These are phyloP conservation scores for Jatropha multifida DNA, from an alignment of 441 rosid genomes.

Conservation along the genomic window DNA sequence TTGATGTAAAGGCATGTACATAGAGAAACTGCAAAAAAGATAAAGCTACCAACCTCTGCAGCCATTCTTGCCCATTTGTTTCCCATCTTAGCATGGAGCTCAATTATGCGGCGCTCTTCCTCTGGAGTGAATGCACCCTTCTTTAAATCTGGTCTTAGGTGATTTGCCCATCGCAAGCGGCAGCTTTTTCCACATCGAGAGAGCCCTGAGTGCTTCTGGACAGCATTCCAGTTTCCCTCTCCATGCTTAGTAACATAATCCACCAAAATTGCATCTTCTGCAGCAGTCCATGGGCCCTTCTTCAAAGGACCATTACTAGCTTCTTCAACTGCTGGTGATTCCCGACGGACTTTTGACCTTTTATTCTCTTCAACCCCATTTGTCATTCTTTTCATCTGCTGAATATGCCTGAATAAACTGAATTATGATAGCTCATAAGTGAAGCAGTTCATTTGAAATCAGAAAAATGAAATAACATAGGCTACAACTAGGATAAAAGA, in stretches of 20 bases:
- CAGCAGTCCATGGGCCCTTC: constrained; percentile 99
- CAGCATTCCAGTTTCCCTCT: constrained; percentile 99
- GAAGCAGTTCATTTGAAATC: not conserved
- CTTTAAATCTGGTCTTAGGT: constrained; percentile 93
- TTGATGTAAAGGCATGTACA: not conserved
- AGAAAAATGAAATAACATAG: not conserved
- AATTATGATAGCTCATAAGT: not conserved
- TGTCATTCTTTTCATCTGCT: constrained; percentile 59
- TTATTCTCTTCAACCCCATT: constrained; percentile 50
- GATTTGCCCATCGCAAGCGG: constrained; percentile 96
- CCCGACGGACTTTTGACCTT: constrained; percentile 46
- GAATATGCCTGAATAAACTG: not conserved
- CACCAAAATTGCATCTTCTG: constrained; percentile 84
- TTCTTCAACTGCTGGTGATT: constrained; percentile 50
- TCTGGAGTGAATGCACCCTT: constrained; percentile 92
- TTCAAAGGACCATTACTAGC: constrained; percentile 47
- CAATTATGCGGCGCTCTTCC: constrained; percentile 79
- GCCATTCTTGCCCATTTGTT: constrained; percentile 99
- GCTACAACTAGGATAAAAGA: not conserved
- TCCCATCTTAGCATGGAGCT: constrained; percentile 93
- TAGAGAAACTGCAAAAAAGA: not conserved
- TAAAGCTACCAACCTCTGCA: constrained; percentile 66
- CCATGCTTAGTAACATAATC: constrained; percentile 91
- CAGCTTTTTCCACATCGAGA: constrained; percentile 99
- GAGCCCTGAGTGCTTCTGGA: constrained; percentile 86